These are phyloP conservation scores for Saitozyma podzolica DNA, from an alignment of 768 basidiomycete species.

Conservation along the genomic window DNA sequence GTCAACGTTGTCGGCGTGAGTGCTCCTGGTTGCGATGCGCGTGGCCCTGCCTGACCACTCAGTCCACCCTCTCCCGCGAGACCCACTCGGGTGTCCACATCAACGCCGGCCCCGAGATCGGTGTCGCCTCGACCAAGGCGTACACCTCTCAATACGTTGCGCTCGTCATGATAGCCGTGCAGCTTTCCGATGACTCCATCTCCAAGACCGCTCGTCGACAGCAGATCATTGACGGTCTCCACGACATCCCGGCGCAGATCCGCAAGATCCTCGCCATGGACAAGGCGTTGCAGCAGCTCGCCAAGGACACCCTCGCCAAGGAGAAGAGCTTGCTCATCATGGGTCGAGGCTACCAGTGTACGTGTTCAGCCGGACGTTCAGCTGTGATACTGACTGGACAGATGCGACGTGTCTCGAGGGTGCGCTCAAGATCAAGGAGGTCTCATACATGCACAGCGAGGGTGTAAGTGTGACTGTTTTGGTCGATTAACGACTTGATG, in stretches of 20 bases:
- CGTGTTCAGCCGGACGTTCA: conserved; percentile 3
- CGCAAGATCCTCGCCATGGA: conserved; percentile 82
- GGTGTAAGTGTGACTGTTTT: conserved; percentile 46
- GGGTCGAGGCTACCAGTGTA: conserved; percentile 91
- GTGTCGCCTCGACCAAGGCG: conserved; percentile 99
- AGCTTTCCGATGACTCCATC: conserved; percentile 94
- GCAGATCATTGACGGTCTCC: conserved; percentile 89
- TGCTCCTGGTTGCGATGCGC: not conserved
- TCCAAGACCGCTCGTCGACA: conserved; percentile 85
- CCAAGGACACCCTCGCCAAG: conserved; percentile 64
- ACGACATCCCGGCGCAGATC: conserved; percentile 85
- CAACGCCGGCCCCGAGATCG: conserved; percentile 89
- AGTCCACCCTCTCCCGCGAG: conserved; percentile 91
- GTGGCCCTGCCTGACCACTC: conserved; percentile 8
- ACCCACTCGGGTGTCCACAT: conserved; percentile 99
- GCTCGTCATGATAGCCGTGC: conserved; percentile 96
- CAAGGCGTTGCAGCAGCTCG: conserved; percentile 72
- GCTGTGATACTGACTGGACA: conserved; percentile 14
- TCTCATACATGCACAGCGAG: conserved; percentile 69
- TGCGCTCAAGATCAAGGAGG: conserved; percentile 99
- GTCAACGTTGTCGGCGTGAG: conserved; percentile 88
- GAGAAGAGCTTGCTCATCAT: conserved; percentile 90
- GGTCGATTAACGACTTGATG: conserved; percentile 3
- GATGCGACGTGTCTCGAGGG: conserved; percentile 97
- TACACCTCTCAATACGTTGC: conserved; percentile 99